A percentile compares a stretch with the other conserved stretches of the same genome.
Evolutionary conservation across 78 protist genomes (phyloP).

Genomic region (Trichosphaerium sp.): DNA sequence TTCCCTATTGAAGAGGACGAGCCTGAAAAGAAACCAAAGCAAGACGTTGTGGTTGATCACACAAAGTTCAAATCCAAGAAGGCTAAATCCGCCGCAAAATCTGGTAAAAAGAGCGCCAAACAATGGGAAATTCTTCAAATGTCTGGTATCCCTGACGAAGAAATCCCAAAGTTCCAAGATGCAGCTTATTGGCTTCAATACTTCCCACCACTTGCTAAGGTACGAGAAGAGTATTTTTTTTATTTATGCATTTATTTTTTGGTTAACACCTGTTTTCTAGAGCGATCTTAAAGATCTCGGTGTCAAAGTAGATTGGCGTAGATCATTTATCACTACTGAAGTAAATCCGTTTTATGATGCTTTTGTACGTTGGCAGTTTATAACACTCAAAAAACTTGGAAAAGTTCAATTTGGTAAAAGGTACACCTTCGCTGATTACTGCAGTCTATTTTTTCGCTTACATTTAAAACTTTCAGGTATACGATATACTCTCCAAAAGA

Average conservation of each 20-base stretch:
- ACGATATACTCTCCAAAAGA: conserved; percentile 90
- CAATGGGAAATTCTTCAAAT: conserved; percentile 89
- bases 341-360: conserved; percentile 97
- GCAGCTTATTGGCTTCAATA: conserved; percentile 87
- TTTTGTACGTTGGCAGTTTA: conserved; percentile 98
- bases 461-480: too few relatives aligned
- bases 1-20: conserved; percentile 46
- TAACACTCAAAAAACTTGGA: conserved; percentile 32
- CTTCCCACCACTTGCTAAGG: conserved; percentile 93
- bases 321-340: conserved; percentile 98
- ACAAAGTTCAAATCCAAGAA: conserved; percentile 29
- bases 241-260: not conserved
- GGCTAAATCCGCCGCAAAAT: conserved; percentile 80
- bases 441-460: not conserved
- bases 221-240: not conserved
- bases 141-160: conserved; percentile 84
- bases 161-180: conserved; percentile 87
- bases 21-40: not conserved
- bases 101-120: not conserved
- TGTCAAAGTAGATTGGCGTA: conserved; percentile 88
- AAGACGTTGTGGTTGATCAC: conserved; percentile 8
- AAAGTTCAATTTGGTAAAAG: conserved; percentile 72
- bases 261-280: not conserved
- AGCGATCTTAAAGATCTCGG: conserved; percentile 84
- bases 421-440: conserved; percentile 3